Base-by-base conservation (phyloP, 352 stramenopile genomes). In the Phytophthora pistaciae region DNA sequence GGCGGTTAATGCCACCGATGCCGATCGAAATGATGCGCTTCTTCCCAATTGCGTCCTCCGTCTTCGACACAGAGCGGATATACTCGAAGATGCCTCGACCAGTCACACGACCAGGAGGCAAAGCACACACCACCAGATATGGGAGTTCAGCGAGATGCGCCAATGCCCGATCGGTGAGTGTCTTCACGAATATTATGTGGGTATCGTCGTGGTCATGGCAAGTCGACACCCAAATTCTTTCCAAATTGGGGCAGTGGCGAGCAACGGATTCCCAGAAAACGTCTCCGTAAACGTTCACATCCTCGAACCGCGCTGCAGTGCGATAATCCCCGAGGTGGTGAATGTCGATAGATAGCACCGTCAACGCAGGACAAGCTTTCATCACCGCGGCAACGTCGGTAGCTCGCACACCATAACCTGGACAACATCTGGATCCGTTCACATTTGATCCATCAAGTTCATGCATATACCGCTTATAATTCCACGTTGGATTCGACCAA, bases 251-350 rank as follows among this genome's bases (percentile, higher is more conserved):
- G 20, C 27, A 64, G 16, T 55, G 23, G 7, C 36, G 10, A 25
- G 42, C 25, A 11, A 53, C 57, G 8, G 57, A n/a, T 36, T 56
- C 57, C 57, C 57, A 64, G 29, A 64, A 64, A 16, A 25, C 57
- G 40, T 64, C 57, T 11, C 57, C 57, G 31, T 31, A 64, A 10
- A 56, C 21, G n/a, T 64, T 18, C 38, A 25, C 27, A 33, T 62
- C 31, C 11, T 53, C 38, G 21, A 53, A 62, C 9, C 13, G 6
- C 9, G 9, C 46, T 9, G 29, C 46, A 3, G 56, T 36, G 20
- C 21, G 49, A 23, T 29, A 23, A 14, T 53, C 49, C 7, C 23
- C 18, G n/a, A 49, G 29, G 7, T 60, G 33, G 54, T 60, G 23
- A 20, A 64, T 56, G 2, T 64, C 42, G 42, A 64, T 42, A 10